These are phyloP conservation scores for Pseudogymnoascus sp. DNA, from an alignment of 2,329 filamentous ascomycete genomes.

Conservation along the genomic window DNA sequence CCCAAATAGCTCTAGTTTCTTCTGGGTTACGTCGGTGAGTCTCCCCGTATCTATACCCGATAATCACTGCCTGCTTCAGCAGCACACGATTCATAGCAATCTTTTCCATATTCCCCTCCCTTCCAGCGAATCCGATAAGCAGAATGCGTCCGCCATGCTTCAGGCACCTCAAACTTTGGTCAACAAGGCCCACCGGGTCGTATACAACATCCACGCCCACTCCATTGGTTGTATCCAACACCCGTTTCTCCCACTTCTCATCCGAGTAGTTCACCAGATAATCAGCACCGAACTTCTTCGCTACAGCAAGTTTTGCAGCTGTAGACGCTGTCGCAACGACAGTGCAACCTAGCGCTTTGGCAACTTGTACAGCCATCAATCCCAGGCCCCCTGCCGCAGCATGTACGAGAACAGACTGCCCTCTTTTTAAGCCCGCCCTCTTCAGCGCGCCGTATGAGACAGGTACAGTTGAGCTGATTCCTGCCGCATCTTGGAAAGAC, in stretches of 20 bases:
- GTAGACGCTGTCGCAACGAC: conserved; percentile 47
- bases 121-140: conserved; percentile 50
- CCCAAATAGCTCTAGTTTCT: conserved; percentile 42
- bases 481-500: conserved; percentile 42
- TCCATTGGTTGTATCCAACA: conserved; percentile 39
- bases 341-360: conserved; percentile 41
- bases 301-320: conserved; percentile 36
- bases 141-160: conserved; percentile 46
- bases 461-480: conserved; percentile 43
- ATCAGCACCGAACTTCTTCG: conserved; percentile 34
- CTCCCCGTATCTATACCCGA: conserved; percentile 52
- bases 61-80: conserved; percentile 43
- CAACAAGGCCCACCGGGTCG: conserved; percentile 50
- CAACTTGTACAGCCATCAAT: conserved; percentile 48
- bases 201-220: conserved; percentile 49
- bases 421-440: conserved; percentile 34
- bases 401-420: conserved; percentile 46
- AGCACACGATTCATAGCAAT: conserved; percentile 47
- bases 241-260: conserved; percentile 41
- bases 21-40: conserved; percentile 41
- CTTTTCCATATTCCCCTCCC: conserved; percentile 43
- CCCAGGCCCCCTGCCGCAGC: conserved; percentile 49
- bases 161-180: conserved; percentile 45
- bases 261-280: conserved; percentile 35
- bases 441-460: conserved; percentile 45